phyloP scores from a whole-genome alignment of 1,284 basidiomycete genomes.

The Pseudomicrostroma phylloplanum region DNA sequence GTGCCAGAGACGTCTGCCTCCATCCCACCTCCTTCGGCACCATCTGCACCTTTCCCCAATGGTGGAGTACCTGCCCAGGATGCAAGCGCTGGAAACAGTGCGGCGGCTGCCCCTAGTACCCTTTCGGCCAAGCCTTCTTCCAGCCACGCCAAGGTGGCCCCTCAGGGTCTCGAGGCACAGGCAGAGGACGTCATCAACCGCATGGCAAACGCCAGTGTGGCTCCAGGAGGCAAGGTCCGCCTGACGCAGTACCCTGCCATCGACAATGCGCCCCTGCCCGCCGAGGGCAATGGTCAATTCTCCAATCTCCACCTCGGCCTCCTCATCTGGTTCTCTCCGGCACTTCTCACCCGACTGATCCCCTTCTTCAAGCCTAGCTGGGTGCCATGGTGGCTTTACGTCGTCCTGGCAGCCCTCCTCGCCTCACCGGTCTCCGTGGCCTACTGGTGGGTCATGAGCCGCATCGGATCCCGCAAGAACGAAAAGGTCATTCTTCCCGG shows the following conservation, averaged over 20 bases:
- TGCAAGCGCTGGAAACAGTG: neutral
- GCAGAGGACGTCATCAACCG: slow-evolving; percentile 9
- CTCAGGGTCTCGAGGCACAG: neutral
- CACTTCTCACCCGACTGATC: slow-evolving; percentile 42
- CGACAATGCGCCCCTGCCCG: slow-evolving; percentile 45
- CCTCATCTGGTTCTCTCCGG: slow-evolving; percentile 52
- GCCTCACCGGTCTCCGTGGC: slow-evolving; percentile 71
- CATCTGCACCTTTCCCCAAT: neutral
- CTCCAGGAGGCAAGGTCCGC: slow-evolving; percentile 48
- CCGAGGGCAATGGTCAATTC: slow-evolving; percentile 52
- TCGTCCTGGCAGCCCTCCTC: slow-evolving; percentile 62
- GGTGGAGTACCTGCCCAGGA: neutral
- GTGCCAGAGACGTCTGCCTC: neutral
- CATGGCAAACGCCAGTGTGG: slow-evolving; percentile 14
- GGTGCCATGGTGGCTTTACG: slow-evolving; percentile 46
- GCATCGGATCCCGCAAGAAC: slow-evolving; percentile 73
- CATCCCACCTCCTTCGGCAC: neutral
- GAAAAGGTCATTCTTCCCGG: slow-evolving; percentile 80
- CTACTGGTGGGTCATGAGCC: slow-evolving; percentile 87
- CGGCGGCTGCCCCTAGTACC: neutral
- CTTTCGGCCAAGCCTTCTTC: neutral
- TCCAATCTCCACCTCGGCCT: slow-evolving; percentile 64
- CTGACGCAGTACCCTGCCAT: slow-evolving; percentile 47
- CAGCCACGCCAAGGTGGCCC: neutral
- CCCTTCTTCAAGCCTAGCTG: slow-evolving; percentile 47